These are phyloP conservation scores for Mucor saturninus DNA, from an alignment of 371 early-diverging fungal genomes.

Conservation along the genomic window DNA sequence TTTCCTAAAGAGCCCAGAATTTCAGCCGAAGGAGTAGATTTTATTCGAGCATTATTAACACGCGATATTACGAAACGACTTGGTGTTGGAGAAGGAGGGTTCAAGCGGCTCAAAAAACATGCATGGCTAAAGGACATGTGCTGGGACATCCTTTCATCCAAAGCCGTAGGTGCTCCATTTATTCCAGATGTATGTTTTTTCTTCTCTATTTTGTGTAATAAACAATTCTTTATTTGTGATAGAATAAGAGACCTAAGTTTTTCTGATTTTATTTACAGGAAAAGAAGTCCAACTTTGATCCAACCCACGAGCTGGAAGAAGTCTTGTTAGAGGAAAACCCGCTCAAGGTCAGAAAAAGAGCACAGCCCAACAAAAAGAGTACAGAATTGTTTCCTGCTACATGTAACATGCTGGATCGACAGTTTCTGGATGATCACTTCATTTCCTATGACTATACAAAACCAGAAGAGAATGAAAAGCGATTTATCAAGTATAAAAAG, in stretches of 20 bases:
- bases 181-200: constrained; percentile 59
- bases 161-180: constrained; percentile 68
- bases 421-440: constrained; percentile 69
- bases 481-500: background rate
- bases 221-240: background rate
- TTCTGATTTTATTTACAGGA: constrained; percentile 34
- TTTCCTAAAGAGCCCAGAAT: constrained; percentile 63
- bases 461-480: constrained; percentile 40
- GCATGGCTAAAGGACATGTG: constrained; percentile 63
- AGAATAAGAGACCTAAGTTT: background rate
- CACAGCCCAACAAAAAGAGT: constrained; percentile 25
- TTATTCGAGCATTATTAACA: constrained; percentile 59
- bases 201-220: constrained; percentile 10
- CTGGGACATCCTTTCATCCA: constrained; percentile 61
- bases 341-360: constrained; percentile 58
- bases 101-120: constrained; percentile 58
- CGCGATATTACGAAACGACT: constrained; percentile 64
- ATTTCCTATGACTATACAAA: constrained; percentile 69
- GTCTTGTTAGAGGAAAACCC: constrained; percentile 92
- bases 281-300: constrained; percentile 89
- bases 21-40: constrained; percentile 61
- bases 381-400: constrained; percentile 32
- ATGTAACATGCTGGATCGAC: constrained; percentile 40
- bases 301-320: constrained; percentile 95
- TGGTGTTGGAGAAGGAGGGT: constrained; percentile 62